Base-by-base conservation (phyloP, 2,329 filamentous ascomycete genomes). In the Beauveria caledonica region DNA sequence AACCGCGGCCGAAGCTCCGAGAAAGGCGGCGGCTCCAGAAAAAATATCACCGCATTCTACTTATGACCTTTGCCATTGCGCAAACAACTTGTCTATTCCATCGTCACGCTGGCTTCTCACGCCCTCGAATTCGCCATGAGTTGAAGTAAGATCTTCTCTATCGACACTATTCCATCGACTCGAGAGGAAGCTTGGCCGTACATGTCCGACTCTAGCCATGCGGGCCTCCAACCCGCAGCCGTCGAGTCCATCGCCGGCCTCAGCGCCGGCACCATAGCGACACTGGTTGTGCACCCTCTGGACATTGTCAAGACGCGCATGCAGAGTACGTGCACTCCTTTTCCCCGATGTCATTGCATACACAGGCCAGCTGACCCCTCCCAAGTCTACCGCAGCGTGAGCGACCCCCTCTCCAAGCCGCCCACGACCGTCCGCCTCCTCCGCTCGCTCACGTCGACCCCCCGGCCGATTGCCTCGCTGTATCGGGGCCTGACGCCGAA, bases 301-400 rank as follows among this genome's bases (percentile, higher is more conserved):
- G 94, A 99, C 76, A 86, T 99, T 64, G 86, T 97, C 72, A 99
- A 99, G 80, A 97, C 93, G 63, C 88, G 94, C 64, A 86, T 99
- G 71, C 94, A 99, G 77, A 86, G 90, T 92, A 77, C 62, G 77
- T 23, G 9, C 3, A 17, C n/a, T n/a, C 40, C 54, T 39, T 19
- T n/a, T 7, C 13, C 13, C 45, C 17, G 33, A 17, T 17, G 8
- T 5, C 2, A 25, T 29, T 36, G n/a, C 1, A 10, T 21, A 36
- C 57, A 8, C 44, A 51, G 21, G 13, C 9, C 44, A 48, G 29
- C 58, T 21, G 40, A 42, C 25, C 13, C 13, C 3, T 8, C 17
- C 17, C 15, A 83, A 83, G 82, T 86, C 66, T 77, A 84, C 66
- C 79, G 80, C 62, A 79, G 73, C 67, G 71, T 71, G 61, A 68